Evolutionary conservation across 768 basidiomycete genomes (phyloP), one percentile per base, ranked within the genome.

Genomic region (Wakefieldia striispora): DNA sequence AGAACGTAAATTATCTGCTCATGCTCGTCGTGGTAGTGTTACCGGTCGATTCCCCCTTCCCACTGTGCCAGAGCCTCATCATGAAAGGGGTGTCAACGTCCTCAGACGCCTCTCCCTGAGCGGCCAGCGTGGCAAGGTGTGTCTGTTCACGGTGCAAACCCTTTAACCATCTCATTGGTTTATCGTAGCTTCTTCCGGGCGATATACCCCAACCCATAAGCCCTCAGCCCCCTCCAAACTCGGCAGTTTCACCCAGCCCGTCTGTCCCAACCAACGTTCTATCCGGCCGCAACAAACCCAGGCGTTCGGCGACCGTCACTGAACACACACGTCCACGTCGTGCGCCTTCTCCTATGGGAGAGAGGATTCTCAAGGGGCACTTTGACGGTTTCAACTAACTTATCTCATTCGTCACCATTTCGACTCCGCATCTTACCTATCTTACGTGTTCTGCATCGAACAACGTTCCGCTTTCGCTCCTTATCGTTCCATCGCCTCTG

Each of bases 321-420:
- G 77, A 76, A 37, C 62, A 66, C 41, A 71, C 75, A 13, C 77
- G 76, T 43, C 76, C 76, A 10, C 82, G 79, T 47, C 74, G 82
- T 53, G 88, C 86, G 3, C 90, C 89, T 17, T 90, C 88, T 34
- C 90, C 90, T 6, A 92, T 91, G 91, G 91, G 90, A 55, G 91
- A 93, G 70, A 77, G 91, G 50, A 91, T 93, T 52, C 78, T 93
- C 58, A 93, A 89, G 74, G 91, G 91, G 9, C 91, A 93, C 60
- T 93, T 92, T 58, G 91, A 93, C 63, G 86, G 91, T 42, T 93
- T 93, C 75, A 88, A 89, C 63, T 91, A 70, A 78, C 34, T 47
- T 45, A 49, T 45, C 31, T 12, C 45, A 35, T 44, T 49, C 42
- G 46, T 10, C 24, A 39, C 10, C 36, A 20, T 43, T 50, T 33